A percentile compares a stretch with the other conserved stretches of the same genome.
phyloP scores from a whole-genome alignment of 2,329 filamentous ascomycete genomes.

The Drechslerella stenobrocha region DNA sequence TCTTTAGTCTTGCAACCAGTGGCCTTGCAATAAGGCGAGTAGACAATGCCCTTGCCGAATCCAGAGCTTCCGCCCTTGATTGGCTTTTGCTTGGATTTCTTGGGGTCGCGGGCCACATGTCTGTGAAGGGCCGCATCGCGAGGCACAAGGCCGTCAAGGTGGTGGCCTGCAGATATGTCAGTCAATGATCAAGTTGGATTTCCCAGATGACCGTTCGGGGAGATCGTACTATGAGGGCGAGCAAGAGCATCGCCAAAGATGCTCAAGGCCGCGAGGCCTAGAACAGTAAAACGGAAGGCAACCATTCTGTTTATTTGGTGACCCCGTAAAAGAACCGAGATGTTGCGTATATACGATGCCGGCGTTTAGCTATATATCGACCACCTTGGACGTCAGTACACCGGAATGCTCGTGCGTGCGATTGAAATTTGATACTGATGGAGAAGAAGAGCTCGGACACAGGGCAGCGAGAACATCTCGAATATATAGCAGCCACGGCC shows the following conservation, averaged over 20 bases:
- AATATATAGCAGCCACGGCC: neutral
- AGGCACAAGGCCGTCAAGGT: neutral
- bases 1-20: conserved; percentile 68
- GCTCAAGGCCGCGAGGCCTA: conserved; percentile 26
- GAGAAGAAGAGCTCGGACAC: neutral
- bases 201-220: neutral
- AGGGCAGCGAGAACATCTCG: neutral
- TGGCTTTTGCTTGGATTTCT: conserved; percentile 4
- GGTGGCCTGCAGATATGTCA: neutral
- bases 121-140: neutral
- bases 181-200: neutral
- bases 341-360: no score
- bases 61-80: conserved; percentile 1
- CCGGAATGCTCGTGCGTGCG: neutral
- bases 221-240: conserved; percentile 25
- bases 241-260: conserved; percentile 29
- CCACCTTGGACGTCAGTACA: neutral
- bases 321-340: neutral
- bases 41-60: conserved; percentile 59
- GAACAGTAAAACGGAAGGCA: conserved; percentile 28
- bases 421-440: neutral
- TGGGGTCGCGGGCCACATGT: conserved; percentile 5
- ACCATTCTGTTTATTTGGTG: conserved; percentile 26
- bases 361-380: neutral
- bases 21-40: conserved; percentile 63